phyloP scores from a whole-genome alignment of 441 rosid genomes.

The Erodium trifolium region DNA sequence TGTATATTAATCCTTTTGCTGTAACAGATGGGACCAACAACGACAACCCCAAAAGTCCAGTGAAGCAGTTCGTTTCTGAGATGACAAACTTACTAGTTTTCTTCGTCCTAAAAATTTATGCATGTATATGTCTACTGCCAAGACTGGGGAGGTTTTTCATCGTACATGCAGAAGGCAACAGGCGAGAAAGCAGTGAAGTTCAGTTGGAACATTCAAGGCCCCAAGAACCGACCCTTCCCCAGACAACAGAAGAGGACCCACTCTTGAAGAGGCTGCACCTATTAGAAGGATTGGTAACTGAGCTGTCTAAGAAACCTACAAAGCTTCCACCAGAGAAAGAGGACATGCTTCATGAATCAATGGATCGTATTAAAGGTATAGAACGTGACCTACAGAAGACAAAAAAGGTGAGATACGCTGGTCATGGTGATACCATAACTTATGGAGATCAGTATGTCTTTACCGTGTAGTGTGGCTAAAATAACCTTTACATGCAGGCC shows the following conservation, averaged over 20 bases:
- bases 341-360: slow-evolving; percentile 69
- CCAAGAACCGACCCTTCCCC: slow-evolving; percentile 29
- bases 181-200: slow-evolving; percentile 28
- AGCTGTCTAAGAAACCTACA: slow-evolving; percentile 53
- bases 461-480: neutral
- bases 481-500: slow-evolving; percentile 43
- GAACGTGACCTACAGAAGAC: slow-evolving; percentile 90
- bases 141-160: slow-evolving; percentile 35
- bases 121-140: slow-evolving; percentile 37
- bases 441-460: neutral
- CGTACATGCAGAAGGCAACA: slow-evolving; percentile 25
- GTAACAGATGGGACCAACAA: slow-evolving; percentile 39
- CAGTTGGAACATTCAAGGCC: slow-evolving; percentile 32
- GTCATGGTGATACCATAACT: neutral
- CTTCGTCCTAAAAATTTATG: slow-evolving; percentile 44
- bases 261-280: slow-evolving; percentile 76
- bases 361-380: slow-evolving; percentile 69
- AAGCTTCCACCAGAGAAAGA: slow-evolving; percentile 86
- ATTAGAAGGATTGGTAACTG: slow-evolving; percentile 63
- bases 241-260: slow-evolving; percentile 37
- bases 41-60: slow-evolving; percentile 23
- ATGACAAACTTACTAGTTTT: slow-evolving; percentile 27
- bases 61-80: slow-evolving; percentile 33
- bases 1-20: neutral
- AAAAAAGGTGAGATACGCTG: slow-evolving; percentile 31